Evolutionary conservation across 345 rosid species (phyloP).

Genomic region (thale cress (Arabidopsis thaliana)): DNA sequence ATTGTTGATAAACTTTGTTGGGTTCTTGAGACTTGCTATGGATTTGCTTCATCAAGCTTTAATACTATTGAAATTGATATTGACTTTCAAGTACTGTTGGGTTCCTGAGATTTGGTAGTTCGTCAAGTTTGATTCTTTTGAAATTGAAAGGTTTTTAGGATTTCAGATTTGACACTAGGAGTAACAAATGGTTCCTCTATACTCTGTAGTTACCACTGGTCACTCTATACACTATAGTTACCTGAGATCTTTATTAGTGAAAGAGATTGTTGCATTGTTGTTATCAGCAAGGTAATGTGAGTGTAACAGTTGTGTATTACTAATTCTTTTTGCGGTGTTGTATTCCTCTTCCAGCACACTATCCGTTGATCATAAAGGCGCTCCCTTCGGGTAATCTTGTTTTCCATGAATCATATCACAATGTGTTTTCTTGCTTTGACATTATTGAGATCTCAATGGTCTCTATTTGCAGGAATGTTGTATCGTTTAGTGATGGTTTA

Average conservation of each 20-base stretch:
- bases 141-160: no score
- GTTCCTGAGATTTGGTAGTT: no score
- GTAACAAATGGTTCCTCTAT: no score
- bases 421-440: background rate
- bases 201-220: no score
- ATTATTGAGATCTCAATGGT: background rate
- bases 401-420: background rate
- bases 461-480: constrained; percentile 70
- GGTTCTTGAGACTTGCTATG: constrained; percentile 10
- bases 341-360: constrained; percentile 67
- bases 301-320: background rate
- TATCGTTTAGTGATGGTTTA: constrained; percentile 83
- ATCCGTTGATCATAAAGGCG: constrained; percentile 71
- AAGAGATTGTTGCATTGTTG: constrained; percentile 14
- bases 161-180: no score
- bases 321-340: constrained; percentile 3
- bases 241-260: background rate
- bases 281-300: background rate
- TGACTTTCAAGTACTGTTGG: background rate
- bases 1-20: background rate
- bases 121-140: no score
- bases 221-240: no score
- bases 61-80: constrained; percentile 8
- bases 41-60: constrained; percentile 13
- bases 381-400: constrained; percentile 77